These are phyloP conservation scores for Neophaeococcomyces aloes DNA, from an alignment of 2,329 filamentous ascomycete genomes.

Conservation along the genomic window DNA sequence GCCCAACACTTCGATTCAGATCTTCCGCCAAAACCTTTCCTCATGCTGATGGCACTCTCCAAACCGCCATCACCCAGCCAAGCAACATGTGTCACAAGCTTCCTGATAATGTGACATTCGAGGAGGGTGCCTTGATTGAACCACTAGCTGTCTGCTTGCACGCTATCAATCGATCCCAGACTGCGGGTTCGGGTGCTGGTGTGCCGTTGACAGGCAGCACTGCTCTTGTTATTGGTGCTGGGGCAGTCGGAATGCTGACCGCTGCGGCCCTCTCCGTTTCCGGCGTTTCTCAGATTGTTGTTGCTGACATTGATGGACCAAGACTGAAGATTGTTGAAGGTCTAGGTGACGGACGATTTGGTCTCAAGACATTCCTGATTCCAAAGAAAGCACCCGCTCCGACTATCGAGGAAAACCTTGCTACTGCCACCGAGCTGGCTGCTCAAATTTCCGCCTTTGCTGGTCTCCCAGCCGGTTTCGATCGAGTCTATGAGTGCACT, in stretches of 20 bases:
- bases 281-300: constrained; percentile 44
- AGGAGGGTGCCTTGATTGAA: constrained; percentile 50
- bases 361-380: constrained; percentile 29
- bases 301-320: constrained; percentile 51
- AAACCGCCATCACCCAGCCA: constrained; percentile 52
- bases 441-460: constrained; percentile 23
- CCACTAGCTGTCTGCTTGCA: constrained; percentile 52
- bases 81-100: constrained; percentile 50
- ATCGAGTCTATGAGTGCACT: constrained; percentile 37
- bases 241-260: constrained; percentile 50
- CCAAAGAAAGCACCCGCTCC: constrained; percentile 22
- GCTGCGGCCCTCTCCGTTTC: constrained; percentile 47
- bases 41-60: constrained; percentile 54
- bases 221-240: constrained; percentile 51
- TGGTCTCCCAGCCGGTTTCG: constrained; percentile 28
- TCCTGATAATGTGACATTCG: constrained; percentile 42
- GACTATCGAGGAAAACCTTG: constrained; percentile 34
- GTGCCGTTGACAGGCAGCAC: constrained; percentile 30
- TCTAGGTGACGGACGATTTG: constrained; percentile 27
- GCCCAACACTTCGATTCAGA: constrained; percentile 47
- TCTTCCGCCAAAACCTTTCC: constrained; percentile 51
- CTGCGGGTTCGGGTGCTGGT: constrained; percentile 29
- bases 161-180: constrained; percentile 44
- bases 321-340: constrained; percentile 45
- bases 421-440: constrained; percentile 28